These are phyloP conservation scores for Oryza nivara DNA, from an alignment of 176 grass and related monocot genomes.

Conservation along the genomic window DNA sequence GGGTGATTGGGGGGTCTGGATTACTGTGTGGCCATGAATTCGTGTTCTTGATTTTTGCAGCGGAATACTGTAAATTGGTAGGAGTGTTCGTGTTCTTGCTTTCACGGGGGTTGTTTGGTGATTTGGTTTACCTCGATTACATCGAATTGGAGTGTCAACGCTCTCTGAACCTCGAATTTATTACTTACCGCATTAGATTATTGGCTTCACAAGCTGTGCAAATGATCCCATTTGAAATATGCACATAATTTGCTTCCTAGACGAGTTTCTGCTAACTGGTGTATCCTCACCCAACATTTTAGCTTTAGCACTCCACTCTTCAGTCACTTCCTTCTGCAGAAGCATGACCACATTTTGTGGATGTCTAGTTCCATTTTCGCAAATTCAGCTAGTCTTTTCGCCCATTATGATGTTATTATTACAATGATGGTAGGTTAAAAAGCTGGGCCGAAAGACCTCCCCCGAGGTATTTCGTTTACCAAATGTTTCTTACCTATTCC, in stretches of 20 bases:
- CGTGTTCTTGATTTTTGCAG: constrained; percentile 20
- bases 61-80: neutral
- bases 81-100: neutral
- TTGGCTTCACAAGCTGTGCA: neutral
- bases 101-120: neutral
- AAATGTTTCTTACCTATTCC: neutral
- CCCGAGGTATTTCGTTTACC: neutral
- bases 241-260: constrained; percentile 9
- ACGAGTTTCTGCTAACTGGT: constrained; percentile 15
- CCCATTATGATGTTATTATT: neutral
- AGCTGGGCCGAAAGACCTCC: too few species aligned
- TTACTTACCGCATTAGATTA: neutral
- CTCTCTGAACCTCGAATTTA: constrained; percentile 4
- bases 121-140: neutral
- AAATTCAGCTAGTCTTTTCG: neutral
- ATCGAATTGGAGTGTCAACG: constrained; percentile 10
- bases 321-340: neutral
- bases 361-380: neutral
- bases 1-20: neutral
- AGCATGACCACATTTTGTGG: neutral
- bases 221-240: constrained; percentile 5
- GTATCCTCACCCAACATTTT: neutral
- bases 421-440: neutral
- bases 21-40: neutral
- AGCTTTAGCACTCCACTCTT: constrained; percentile 38